These are phyloP conservation scores for Pleochaeta shiraiana DNA, from an alignment of 2,329 filamentous ascomycete species.

Conservation along the genomic window DNA sequence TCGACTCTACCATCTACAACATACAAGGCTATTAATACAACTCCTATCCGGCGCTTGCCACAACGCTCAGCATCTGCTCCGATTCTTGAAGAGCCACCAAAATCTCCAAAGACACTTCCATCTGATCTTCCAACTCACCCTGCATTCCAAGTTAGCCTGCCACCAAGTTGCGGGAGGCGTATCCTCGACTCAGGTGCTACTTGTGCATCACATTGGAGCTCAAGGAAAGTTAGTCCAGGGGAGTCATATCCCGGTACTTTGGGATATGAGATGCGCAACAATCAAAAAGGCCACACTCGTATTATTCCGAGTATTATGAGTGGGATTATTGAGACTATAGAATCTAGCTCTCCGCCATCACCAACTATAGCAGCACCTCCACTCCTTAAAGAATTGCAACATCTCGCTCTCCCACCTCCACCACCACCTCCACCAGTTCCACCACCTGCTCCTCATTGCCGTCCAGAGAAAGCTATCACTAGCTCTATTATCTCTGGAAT, in stretches of 20 bases:
- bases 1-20: constrained; percentile 18
- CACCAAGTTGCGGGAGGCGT: constrained; percentile 17
- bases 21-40: constrained; percentile 11
- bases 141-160: constrained; percentile 21
- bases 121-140: constrained; percentile 21
- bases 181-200: constrained; percentile 11
- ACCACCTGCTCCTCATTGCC: constrained; percentile 34
- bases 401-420: constrained; percentile 39
- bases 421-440: constrained; percentile 31
- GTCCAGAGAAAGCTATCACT: constrained; percentile 16
- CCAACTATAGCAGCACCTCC: constrained; percentile 28
- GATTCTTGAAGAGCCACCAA: constrained; percentile 24
- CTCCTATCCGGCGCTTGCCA: constrained; percentile 23
- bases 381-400: constrained; percentile 38
- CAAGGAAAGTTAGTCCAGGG: constrained; percentile 16
- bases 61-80: constrained; percentile 41
- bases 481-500: constrained; percentile 19
- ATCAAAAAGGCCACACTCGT: constrained; percentile 9
- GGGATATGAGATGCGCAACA: constrained; percentile 15
- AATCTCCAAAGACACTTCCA: constrained; percentile 16
- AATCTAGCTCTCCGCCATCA: constrained; percentile 25
- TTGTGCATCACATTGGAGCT: constrained; percentile 6
- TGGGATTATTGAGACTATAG: constrained; percentile 19
- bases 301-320: constrained; percentile 17
- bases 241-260: constrained; percentile 16